These are phyloP conservation scores for Nicotiana sylvestris DNA, from an alignment of 257 asterid species.

Conservation along the genomic window DNA sequence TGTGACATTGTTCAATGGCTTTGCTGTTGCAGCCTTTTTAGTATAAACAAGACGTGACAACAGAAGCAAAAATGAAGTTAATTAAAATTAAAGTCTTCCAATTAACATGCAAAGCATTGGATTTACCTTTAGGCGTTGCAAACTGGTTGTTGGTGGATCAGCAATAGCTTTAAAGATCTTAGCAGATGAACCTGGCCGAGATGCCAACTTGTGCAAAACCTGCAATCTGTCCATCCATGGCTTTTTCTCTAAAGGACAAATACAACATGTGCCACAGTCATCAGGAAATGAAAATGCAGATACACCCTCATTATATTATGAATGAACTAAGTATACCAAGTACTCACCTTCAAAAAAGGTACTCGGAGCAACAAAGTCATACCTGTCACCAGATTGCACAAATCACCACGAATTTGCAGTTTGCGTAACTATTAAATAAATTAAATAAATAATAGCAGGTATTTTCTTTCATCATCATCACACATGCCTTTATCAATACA, in stretches of 20 bases:
- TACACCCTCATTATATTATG: background rate
- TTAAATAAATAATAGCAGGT: background rate
- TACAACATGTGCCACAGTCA: no score
- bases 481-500: no score
- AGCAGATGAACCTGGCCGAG: conserved; percentile 49
- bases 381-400: conserved; percentile 34
- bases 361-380: conserved; percentile 95
- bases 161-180: conserved; percentile 91
- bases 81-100: background rate
- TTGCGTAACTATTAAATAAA: background rate
- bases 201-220: conserved; percentile 69
- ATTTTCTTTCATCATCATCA: background rate
- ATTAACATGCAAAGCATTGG: background rate
- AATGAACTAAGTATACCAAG: conserved; percentile 12
- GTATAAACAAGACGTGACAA: no score
- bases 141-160: conserved; percentile 96
- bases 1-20: no score
- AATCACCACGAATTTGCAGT: no score
- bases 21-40: no score
- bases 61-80: background rate
- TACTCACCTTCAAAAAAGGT: conserved; percentile 62
- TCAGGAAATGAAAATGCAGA: background rate
- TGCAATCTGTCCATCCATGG: conserved; percentile 94
- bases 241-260: conserved; percentile 51
- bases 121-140: conserved; percentile 87